These are phyloP conservation scores for Cryomyces minteri DNA, from an alignment of 495 filamentous ascomycete species.

Conservation along the genomic window DNA sequence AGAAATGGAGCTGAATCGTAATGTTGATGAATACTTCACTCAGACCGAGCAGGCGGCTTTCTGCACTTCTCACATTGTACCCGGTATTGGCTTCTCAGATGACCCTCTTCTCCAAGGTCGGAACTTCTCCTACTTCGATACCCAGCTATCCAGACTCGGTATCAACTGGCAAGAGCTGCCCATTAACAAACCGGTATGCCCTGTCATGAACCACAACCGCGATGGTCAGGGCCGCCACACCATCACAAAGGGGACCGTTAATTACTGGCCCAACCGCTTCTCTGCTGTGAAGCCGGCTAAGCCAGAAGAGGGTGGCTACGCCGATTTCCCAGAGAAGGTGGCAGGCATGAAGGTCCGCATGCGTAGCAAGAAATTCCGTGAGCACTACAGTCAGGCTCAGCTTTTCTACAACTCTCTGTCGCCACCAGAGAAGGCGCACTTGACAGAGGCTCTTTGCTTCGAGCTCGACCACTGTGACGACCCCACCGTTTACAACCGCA, in stretches of 20 bases:
- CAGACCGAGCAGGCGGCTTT: constrained; percentile 77
- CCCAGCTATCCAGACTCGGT: constrained; percentile 66
- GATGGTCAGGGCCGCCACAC: constrained; percentile 48
- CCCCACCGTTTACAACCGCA: constrained; percentile 55
- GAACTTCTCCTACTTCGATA: constrained; percentile 80
- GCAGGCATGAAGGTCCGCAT: constrained; percentile 52
- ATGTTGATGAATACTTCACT: constrained; percentile 71
- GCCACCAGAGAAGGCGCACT: constrained; percentile 47
- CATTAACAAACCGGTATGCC: constrained; percentile 62
- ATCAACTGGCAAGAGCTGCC: constrained; percentile 76
- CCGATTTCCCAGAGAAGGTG: constrained; percentile 46
- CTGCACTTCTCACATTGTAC: constrained; percentile 70
- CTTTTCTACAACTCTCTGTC: constrained; percentile 72
- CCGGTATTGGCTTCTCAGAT: constrained; percentile 73
- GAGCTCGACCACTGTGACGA: constrained; percentile 88
- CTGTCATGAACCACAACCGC: constrained; percentile 64
- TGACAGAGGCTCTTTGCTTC: constrained; percentile 53
- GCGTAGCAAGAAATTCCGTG: constrained; percentile 59
- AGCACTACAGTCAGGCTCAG: constrained; percentile 58
- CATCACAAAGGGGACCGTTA: constrained; percentile 51
- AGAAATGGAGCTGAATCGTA: constrained; percentile 65
- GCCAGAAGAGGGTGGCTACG: constrained; percentile 42
- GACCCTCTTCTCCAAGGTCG: constrained; percentile 71
- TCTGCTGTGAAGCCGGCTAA: constrained; percentile 41
- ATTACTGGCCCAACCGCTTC: constrained; percentile 82